A percentile compares a stretch with the other conserved stretches of the same genome.
Conservation (phyloP, 1,139 yeast genomes). For the Pichia terricola region DNA sequence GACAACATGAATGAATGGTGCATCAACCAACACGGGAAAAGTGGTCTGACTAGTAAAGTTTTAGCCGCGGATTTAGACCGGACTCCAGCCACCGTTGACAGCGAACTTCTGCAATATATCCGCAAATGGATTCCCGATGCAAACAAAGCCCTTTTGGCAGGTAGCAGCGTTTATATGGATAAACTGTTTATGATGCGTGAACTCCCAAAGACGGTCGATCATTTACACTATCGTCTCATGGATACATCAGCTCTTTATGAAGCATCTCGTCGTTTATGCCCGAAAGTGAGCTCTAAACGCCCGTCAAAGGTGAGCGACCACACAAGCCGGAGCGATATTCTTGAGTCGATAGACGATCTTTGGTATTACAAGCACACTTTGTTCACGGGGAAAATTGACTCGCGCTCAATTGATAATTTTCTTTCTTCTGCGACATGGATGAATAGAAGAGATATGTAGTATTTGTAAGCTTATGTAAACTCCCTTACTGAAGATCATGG, state of each 20-base stretch:
- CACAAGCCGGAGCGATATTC: slow-evolving; percentile 80
- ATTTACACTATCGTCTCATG: slow-evolving; percentile 72
- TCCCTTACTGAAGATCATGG: no score
- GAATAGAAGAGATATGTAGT: no score
- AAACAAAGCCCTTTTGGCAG: slow-evolving; percentile 65
- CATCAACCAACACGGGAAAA: slow-evolving; percentile 56
- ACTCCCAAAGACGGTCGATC: slow-evolving; percentile 65
- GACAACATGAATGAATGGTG: slow-evolving; percentile 86
- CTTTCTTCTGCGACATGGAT: no score
- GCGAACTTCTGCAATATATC: slow-evolving; percentile 52
- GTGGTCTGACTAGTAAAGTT: slow-evolving; percentile 64
- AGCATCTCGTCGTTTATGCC: slow-evolving; percentile 72
- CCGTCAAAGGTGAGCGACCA: slow-evolving; percentile 50
- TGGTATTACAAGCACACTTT: slow-evolving; percentile 69
- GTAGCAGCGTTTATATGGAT: slow-evolving; percentile 90
- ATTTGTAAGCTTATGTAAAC: no score
- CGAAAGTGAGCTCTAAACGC: slow-evolving; percentile 27
- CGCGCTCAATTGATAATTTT: no score
- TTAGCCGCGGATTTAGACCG: slow-evolving; percentile 35
- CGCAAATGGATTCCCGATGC: slow-evolving; percentile 37
- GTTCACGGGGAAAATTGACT: slow-evolving; percentile 19
- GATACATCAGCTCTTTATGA: slow-evolving; percentile 86
- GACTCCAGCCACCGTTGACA: slow-evolving; percentile 51
- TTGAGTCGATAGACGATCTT: slow-evolving; percentile 80
- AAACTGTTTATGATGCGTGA: slow-evolving; percentile 75